Evolutionary conservation across 2,329 filamentous ascomycete species (phyloP).

Genomic region (Exophiala phaeomuriformis): DNA sequence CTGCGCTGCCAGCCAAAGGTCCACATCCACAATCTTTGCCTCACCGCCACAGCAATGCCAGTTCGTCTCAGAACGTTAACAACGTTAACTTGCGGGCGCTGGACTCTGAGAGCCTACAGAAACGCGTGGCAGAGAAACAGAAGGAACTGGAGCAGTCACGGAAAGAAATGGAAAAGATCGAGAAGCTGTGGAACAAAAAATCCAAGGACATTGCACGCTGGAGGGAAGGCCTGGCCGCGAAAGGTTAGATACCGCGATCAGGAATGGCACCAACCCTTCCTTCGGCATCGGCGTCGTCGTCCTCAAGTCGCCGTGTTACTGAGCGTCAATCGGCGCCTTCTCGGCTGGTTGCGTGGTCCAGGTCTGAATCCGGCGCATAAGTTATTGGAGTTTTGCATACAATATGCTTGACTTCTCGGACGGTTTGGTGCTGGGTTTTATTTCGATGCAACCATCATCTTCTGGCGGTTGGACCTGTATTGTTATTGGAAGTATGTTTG

Average conservation of each 20-base stretch:
- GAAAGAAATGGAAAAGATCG: conserved; percentile 53
- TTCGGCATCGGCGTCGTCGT: too few species aligned
- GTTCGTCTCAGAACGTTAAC: neutral
- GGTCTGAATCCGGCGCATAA: too few species aligned
- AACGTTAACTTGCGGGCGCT: conserved; percentile 33
- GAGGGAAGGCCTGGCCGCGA: conserved; percentile 18
- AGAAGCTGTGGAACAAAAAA: conserved; percentile 35
- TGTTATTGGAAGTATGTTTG: too few species aligned
- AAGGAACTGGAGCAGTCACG: conserved; percentile 67
- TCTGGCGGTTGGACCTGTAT: too few species aligned
- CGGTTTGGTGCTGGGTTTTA: too few species aligned
- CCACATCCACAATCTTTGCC: neutral
- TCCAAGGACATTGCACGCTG: conserved; percentile 24
- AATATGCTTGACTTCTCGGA: too few species aligned
- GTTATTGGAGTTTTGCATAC: too few species aligned
- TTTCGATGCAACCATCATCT: too few species aligned
- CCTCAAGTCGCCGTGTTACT: too few species aligned
- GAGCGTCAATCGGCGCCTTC: too few species aligned
- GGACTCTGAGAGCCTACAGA: conserved; percentile 36
- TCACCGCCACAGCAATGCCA: neutral
- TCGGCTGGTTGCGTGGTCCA: too few species aligned
- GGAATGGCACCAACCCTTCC: neutral
- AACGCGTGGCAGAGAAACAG: conserved; percentile 37
- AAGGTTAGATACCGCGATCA: conserved; percentile 2
- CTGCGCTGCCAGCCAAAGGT: neutral